Percentiles rank a stretch among this genome's conserved stretches.
phyloP scores from a whole-genome alignment of 176 grass and related monocot species.

The Pontederia paniculata region DNA sequence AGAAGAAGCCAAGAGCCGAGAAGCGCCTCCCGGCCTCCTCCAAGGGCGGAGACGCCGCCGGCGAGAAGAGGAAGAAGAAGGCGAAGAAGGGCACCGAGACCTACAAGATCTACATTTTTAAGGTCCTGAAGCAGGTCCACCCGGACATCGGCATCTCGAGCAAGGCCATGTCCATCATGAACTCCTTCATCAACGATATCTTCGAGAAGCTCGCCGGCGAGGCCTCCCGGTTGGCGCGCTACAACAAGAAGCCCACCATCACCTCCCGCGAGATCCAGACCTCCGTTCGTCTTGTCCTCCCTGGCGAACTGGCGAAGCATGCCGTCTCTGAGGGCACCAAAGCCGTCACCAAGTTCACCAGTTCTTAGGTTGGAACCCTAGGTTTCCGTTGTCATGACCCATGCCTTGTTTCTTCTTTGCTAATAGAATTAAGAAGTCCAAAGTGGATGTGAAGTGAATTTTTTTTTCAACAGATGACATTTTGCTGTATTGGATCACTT shows the following conservation, averaged over 20 bases:
- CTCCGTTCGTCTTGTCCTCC: conserved; percentile 50
- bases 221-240: conserved; percentile 37
- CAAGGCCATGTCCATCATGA: conserved; percentile 97
- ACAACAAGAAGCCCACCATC: conserved; percentile 80
- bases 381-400: too few relatives aligned
- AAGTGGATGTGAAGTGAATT: too few relatives aligned
- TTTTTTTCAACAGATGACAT: too few relatives aligned
- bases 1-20: conserved; percentile 5
- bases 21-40: not conserved
- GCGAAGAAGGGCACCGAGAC: conserved; percentile 32
- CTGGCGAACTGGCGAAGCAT: conserved; percentile 60
- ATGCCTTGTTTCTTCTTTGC: too few relatives aligned
- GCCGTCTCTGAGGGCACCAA: conserved; percentile 63
- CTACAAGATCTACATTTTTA: conserved; percentile 97
- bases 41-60: not conserved
- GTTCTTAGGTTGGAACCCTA: not conserved
- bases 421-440: too few relatives aligned
- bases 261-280: conserved; percentile 69
- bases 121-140: conserved; percentile 82
- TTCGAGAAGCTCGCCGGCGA: conserved; percentile 70
- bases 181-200: conserved; percentile 84
- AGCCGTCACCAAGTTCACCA: conserved; percentile 66
- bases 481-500: too few relatives aligned
- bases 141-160: conserved; percentile 81
- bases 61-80: conserved; percentile 10